Percentiles rank a stretch among this genome's conserved stretches.
Evolutionary conservation across 2,329 filamentous ascomycete genomes (phyloP).

Genomic region (Dactylellina cionopaga): DNA sequence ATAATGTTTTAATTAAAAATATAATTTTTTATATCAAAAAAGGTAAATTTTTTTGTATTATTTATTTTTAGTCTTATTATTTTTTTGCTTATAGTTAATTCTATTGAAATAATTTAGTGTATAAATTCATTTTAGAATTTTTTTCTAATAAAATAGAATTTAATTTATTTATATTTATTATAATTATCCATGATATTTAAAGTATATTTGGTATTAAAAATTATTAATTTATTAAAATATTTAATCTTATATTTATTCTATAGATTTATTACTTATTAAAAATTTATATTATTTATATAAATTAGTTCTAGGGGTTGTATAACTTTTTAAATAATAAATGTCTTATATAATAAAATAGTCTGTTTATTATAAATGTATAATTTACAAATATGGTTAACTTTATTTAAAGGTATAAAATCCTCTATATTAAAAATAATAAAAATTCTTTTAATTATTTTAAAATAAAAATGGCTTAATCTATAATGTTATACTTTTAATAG

Average conservation of each 20-base stretch:
- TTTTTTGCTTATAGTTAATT: too few species aligned
- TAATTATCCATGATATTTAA: background rate
- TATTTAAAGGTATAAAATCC: background rate
- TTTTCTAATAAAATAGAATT: constrained; percentile 11
- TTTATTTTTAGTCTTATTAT: too few species aligned
- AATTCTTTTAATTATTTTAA: constrained; percentile 15
- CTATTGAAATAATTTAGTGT: background rate
- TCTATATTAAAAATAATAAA: constrained; percentile 1
- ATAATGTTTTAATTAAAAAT: too few species aligned
- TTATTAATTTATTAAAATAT: background rate
- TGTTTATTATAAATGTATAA: constrained; percentile 27
- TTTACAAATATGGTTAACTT: too few species aligned
- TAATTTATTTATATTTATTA: background rate
- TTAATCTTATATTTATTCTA: constrained; percentile 21
- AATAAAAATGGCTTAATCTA: constrained; percentile 14
- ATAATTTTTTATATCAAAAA: too few species aligned
- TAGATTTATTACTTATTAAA: constrained; percentile 8
- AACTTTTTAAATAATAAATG: constrained; percentile 9
- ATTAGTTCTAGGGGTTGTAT: background rate
- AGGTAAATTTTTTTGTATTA: background rate
- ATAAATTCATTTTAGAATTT: too few species aligned
- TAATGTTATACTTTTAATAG: constrained; percentile 19
- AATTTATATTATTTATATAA: constrained; percentile 9
- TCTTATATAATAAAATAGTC: constrained; percentile 8
- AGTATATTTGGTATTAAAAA: background rate